Conservation (phyloP, 208 protist genomes). For the Crithidia brevicula region DNA sequence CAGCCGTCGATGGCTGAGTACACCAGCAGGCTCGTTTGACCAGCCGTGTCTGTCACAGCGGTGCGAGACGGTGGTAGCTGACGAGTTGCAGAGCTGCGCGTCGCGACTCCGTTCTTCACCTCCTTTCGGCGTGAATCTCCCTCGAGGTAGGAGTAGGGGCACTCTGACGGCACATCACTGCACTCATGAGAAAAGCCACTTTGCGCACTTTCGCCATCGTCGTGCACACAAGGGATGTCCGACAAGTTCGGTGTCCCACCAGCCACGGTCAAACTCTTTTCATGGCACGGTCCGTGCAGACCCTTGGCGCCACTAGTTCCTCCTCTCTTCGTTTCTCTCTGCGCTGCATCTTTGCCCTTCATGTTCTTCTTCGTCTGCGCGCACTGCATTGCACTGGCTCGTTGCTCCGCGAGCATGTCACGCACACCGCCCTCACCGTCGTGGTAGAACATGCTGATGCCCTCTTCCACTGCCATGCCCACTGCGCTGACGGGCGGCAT, state of each 20-base stretch:
- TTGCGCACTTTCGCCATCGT: slow-evolving; percentile 7
- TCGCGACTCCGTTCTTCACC: not conserved
- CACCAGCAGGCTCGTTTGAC: not conserved
- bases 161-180: no score
- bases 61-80: no score
- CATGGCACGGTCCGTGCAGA: not conserved
- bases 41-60: not conserved
- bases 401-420: no score
- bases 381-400: not conserved
- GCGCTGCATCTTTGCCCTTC: not conserved
- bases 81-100: no score
- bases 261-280: not conserved
- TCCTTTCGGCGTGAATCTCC: not conserved
- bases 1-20: not conserved
- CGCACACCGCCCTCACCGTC: not conserved
- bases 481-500: slow-evolving; percentile 6
- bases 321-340: not conserved
- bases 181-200: not conserved
- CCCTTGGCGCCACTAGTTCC: no score
- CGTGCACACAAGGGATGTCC: slow-evolving; percentile 3
- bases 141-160: not conserved
- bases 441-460: slow-evolving; percentile 13
- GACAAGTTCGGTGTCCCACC: slow-evolving; percentile 6
- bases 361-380: not conserved
- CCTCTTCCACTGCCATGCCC: not conserved